Percentiles rank a stretch among this genome's conserved stretches.
phyloP scores from a whole-genome alignment of 2,329 filamentous ascomycete genomes.

The Fusarium nematophilum region DNA sequence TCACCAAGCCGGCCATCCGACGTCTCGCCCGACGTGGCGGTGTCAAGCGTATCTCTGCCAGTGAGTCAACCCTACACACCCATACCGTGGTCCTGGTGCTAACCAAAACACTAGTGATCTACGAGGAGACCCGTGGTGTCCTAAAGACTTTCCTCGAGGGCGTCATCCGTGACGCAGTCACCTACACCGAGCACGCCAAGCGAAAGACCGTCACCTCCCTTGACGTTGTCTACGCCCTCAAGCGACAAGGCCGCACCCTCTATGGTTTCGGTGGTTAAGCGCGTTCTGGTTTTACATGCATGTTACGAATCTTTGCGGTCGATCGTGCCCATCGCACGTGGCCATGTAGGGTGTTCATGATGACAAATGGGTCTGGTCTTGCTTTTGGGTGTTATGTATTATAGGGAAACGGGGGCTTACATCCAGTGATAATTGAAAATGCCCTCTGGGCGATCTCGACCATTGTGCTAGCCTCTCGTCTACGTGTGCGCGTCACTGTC shows the following conservation, averaged over 20 bases:
- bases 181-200: constrained; percentile 84
- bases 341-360: constrained; percentile 54
- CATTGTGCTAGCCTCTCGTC: neutral
- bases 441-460: constrained; percentile 43
- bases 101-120: constrained; percentile 72
- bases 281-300: constrained; percentile 44
- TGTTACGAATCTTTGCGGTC: constrained; percentile 51
- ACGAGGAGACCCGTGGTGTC: constrained; percentile 82
- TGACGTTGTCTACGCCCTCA: constrained; percentile 75
- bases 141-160: constrained; percentile 83
- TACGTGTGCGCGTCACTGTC: neutral
- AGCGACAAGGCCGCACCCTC: constrained; percentile 79
- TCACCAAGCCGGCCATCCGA: constrained; percentile 97
- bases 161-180: constrained; percentile 81
- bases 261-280: constrained; percentile 90
- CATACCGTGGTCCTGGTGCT: neutral
- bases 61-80: constrained; percentile 61
- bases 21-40: constrained; percentile 99
- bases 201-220: constrained; percentile 81
- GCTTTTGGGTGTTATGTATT: constrained; percentile 58
- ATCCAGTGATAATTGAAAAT: constrained; percentile 50
- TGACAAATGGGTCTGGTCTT: constrained; percentile 56
- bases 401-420: constrained; percentile 56
- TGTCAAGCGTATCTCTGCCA: constrained; percentile 99
- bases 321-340: constrained; percentile 27